Evolutionary conservation across 164 flowering plant species (phyloP).

Genomic region (Paratinospora sagittata): DNA sequence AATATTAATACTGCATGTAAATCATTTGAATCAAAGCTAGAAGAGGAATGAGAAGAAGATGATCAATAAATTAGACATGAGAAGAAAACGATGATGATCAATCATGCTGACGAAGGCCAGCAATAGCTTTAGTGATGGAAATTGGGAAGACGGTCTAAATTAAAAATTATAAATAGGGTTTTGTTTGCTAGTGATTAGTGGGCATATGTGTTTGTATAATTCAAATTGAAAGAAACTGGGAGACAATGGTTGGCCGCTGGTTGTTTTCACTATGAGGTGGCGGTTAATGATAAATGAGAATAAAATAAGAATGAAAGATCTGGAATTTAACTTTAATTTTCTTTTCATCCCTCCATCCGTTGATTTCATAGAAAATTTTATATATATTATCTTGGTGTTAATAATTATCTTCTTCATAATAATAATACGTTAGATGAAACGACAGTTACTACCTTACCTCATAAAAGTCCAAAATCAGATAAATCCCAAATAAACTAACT

Average conservation of each 20-base stretch:
- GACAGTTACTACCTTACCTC: background rate
- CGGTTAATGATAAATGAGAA: slow-evolving; percentile 5
- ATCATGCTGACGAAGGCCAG: background rate
- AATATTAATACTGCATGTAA: background rate
- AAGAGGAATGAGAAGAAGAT: background rate
- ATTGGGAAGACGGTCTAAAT: slow-evolving; percentile 9
- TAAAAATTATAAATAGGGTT: slow-evolving; percentile 8
- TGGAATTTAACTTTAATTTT: background rate
- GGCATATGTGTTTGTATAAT: slow-evolving; percentile 4
- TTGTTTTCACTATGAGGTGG: slow-evolving; percentile 36
- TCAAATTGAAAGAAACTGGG: slow-evolving; percentile 14
- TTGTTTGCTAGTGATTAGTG: slow-evolving; percentile 22
- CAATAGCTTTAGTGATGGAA: background rate
- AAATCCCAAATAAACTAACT: slow-evolving; percentile 7
- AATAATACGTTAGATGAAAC: background rate
- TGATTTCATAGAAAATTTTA: background rate
- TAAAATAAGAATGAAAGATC: background rate
- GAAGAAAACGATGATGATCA: background rate
- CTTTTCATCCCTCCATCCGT: background rate
- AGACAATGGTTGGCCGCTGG: slow-evolving; percentile 28
- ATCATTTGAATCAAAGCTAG: background rate
- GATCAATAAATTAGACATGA: background rate
- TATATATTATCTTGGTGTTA: background rate
- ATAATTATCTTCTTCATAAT: background rate
- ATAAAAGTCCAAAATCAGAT: background rate